Evolutionary conservation across 345 rosid genomes (phyloP).

Genomic region (Syzygium aqueum): DNA sequence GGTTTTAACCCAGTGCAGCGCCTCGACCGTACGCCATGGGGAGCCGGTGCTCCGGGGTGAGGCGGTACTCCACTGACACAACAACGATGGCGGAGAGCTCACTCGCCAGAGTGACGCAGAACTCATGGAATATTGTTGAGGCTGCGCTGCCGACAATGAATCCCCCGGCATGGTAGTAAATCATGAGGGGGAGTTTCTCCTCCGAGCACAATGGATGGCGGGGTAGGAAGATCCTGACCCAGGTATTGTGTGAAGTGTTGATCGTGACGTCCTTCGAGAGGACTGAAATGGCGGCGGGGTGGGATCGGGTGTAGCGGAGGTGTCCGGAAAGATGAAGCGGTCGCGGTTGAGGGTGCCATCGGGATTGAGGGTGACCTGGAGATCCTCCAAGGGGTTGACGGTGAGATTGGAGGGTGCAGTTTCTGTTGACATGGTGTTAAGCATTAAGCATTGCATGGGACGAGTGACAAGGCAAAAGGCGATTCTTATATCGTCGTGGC

Average conservation of each 20-base stretch:
- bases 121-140: constrained; percentile 2
- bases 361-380: constrained; percentile 18
- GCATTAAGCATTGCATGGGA: neutral
- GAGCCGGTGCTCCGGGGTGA: constrained; percentile 53
- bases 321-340: neutral
- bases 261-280: constrained; percentile 1
- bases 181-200: constrained; percentile 40
- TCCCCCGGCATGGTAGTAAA: constrained; percentile 59
- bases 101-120: constrained; percentile 23
- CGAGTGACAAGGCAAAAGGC: neutral
- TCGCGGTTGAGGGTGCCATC: constrained; percentile 11
- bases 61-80: constrained; percentile 32
- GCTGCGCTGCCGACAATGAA: constrained; percentile 33
- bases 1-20: constrained; percentile 24
- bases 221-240: neutral
- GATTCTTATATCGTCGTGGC: neutral
- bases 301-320: neutral
- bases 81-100: constrained; percentile 24
- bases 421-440: neutral
- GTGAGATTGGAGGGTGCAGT: neutral
- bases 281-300: neutral
- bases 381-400: constrained; percentile 17
- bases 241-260: neutral
- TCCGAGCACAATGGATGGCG: neutral
- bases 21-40: constrained; percentile 46